Evolutionary conservation across 2,329 filamentous ascomycete species (phyloP).

Genomic region (Scedosporium apiospermum): DNA sequence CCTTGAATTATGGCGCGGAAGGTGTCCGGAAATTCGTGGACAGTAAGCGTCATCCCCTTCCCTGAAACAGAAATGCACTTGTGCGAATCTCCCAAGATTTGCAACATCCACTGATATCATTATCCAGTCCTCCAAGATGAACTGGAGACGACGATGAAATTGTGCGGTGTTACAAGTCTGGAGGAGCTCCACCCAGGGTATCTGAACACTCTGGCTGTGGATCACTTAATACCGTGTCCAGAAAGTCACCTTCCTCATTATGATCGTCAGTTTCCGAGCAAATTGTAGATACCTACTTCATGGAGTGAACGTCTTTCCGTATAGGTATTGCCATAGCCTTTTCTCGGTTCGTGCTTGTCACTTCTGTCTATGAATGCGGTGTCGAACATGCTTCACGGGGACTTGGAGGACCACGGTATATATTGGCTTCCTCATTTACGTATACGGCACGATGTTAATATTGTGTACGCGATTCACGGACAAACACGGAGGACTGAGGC

Average conservation of each 20-base stretch:
- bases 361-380: not conserved
- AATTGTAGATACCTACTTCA: not conserved
- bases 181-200: constrained; percentile 51
- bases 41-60: constrained; percentile 29
- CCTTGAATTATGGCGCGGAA: constrained; percentile 50
- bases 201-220: constrained; percentile 43
- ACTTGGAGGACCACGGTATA: no score
- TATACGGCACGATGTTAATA: not conserved
- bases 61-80: not conserved
- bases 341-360: no score
- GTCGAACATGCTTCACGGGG: not conserved
- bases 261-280: not conserved
- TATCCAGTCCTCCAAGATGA: constrained; percentile 40
- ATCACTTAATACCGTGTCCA: constrained; percentile 32
- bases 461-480: not conserved
- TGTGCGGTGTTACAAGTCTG: constrained; percentile 53
- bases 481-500: no score
- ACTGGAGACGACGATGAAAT: constrained; percentile 55
- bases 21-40: constrained; percentile 43
- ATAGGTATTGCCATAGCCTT: no score
- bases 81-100: not conserved
- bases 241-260: constrained; percentile 23
- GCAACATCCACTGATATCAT: no score
- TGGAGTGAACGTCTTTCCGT: not conserved
- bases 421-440: not conserved